These are phyloP conservation scores for Saturnispora sekii DNA, from an alignment of 805 yeast genomes.

Conservation along the genomic window DNA sequence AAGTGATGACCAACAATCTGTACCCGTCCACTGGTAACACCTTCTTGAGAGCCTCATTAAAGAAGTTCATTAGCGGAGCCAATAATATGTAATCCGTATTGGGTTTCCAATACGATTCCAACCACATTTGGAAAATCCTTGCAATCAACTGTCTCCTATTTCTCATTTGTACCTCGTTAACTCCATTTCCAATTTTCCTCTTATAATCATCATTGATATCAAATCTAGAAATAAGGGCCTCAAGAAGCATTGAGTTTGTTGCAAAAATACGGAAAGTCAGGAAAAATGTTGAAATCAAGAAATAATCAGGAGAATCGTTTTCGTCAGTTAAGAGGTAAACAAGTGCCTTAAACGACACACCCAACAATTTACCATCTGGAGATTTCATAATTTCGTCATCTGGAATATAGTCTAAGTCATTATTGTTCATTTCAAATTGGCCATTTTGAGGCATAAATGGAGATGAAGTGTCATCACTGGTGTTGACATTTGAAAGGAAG, in stretches of 20 bases:
- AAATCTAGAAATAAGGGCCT: slow-evolving; percentile 56
- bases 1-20: slow-evolving; percentile 50
- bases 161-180: slow-evolving; percentile 28
- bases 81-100: slow-evolving; percentile 48
- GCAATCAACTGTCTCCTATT: slow-evolving; percentile 60
- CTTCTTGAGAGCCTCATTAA: slow-evolving; percentile 63
- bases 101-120: slow-evolving; percentile 82
- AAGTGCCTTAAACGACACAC: slow-evolving; percentile 64
- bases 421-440: slow-evolving; percentile 3
- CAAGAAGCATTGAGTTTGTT: slow-evolving; percentile 54
- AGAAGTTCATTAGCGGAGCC: slow-evolving; percentile 65
- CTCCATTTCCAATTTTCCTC: slow-evolving; percentile 8
- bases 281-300: slow-evolving; percentile 65
- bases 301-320: slow-evolving; percentile 49
- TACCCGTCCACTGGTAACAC: slow-evolving; percentile 58
- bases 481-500: slow-evolving; percentile 24
- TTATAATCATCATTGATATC: slow-evolving; percentile 37
- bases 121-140: slow-evolving; percentile 69
- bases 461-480: slow-evolving; percentile 14
- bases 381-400: slow-evolving; percentile 38
- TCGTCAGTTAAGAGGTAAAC: slow-evolving; percentile 62
- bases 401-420: slow-evolving; percentile 12
- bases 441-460: slow-evolving; percentile 23
- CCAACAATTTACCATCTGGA: slow-evolving; percentile 47
- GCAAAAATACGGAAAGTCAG: slow-evolving; percentile 68